Percentiles rank a stretch among this genome's conserved stretches.
Evolutionary conservation across 2,329 filamentous ascomycete genomes (phyloP).

Genomic region (Cercospora nicotianae): DNA sequence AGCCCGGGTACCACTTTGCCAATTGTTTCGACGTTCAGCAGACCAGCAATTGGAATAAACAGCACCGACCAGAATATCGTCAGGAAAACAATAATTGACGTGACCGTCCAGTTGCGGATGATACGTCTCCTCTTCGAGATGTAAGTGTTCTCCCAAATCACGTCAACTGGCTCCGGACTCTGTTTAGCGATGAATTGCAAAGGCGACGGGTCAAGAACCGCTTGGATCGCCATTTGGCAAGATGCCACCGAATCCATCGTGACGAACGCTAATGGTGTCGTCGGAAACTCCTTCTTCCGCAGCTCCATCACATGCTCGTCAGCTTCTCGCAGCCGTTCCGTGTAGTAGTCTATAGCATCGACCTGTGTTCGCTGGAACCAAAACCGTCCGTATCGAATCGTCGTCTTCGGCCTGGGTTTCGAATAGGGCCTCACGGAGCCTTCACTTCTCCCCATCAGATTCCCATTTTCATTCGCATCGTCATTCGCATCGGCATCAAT

Average conservation of each 20-base stretch:
- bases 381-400: slow-evolving; percentile 76
- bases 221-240: slow-evolving; percentile 92
- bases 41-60: slow-evolving; percentile 73
- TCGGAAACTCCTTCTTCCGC: slow-evolving; percentile 71
- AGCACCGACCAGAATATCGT: slow-evolving; percentile 87
- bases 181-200: slow-evolving; percentile 80
- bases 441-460: slow-evolving; percentile 22
- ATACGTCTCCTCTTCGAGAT: slow-evolving; percentile 71
- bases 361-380: slow-evolving; percentile 69
- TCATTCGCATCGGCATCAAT: slow-evolving; percentile 26
- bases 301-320: slow-evolving; percentile 72
- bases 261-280: slow-evolving; percentile 87
- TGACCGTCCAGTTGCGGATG: slow-evolving; percentile 78
- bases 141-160: slow-evolving; percentile 96
- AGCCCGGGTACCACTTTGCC: slow-evolving; percentile 69
- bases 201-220: slow-evolving; percentile 86
- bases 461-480: slow-evolving; percentile 36
- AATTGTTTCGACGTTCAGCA: slow-evolving; percentile 81
- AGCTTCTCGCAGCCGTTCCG: slow-evolving; percentile 75
- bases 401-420: slow-evolving; percentile 63
- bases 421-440: slow-evolving; percentile 48
- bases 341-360: slow-evolving; percentile 93
- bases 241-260: slow-evolving; percentile 96
- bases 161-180: slow-evolving; percentile 83
- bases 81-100: slow-evolving; percentile 75